Conservation (phyloP, 495 filamentous ascomycete genomes). For the Neurospora sublineolata region DNA sequence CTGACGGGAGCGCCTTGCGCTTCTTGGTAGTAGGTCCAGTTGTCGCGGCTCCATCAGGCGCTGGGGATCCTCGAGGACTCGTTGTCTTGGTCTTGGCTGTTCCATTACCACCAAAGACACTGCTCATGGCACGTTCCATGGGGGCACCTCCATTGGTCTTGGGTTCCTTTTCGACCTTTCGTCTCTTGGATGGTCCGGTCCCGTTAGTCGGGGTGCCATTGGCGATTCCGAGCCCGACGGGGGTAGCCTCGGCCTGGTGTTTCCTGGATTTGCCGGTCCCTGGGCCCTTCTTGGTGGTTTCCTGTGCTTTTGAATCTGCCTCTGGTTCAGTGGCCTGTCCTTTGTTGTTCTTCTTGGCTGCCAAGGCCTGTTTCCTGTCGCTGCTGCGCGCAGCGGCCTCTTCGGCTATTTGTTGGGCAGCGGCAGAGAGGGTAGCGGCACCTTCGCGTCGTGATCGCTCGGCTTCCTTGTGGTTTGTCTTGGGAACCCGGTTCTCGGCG, state of each 20-base stretch:
- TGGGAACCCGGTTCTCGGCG: slow-evolving; percentile 65
- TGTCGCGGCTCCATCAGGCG: slow-evolving; percentile 33
- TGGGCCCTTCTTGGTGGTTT: slow-evolving; percentile 46
- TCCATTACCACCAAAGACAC: slow-evolving; percentile 37
- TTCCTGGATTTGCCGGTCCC: slow-evolving; percentile 51
- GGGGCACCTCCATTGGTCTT: slow-evolving; percentile 41
- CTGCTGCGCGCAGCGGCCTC: slow-evolving; percentile 73
- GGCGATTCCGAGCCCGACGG: slow-evolving; percentile 46
- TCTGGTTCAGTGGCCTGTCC: slow-evolving; percentile 42
- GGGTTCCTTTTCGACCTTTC: slow-evolving; percentile 60
- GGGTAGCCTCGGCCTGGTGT: slow-evolving; percentile 38
- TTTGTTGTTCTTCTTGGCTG: slow-evolving; percentile 58
- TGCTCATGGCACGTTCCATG: slow-evolving; percentile 63
- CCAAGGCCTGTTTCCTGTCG: slow-evolving; percentile 63
- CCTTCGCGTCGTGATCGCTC: slow-evolving; percentile 70
- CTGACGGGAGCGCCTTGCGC: slow-evolving; percentile 56
- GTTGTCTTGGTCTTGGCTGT: slow-evolving; percentile 39
- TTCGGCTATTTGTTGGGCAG: slow-evolving; percentile 60
- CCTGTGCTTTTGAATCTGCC: slow-evolving; percentile 32
- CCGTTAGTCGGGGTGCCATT: slow-evolving; percentile 29
- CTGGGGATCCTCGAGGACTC: slow-evolving; percentile 53
- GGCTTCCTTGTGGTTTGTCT: slow-evolving; percentile 42
- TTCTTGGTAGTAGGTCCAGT: slow-evolving; percentile 34
- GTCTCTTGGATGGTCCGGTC: slow-evolving; percentile 53
- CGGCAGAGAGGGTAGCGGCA: slow-evolving; percentile 54